These are phyloP conservation scores for Stephania japonica DNA, from an alignment of 164 flowering plant genomes.

Conservation along the genomic window DNA sequence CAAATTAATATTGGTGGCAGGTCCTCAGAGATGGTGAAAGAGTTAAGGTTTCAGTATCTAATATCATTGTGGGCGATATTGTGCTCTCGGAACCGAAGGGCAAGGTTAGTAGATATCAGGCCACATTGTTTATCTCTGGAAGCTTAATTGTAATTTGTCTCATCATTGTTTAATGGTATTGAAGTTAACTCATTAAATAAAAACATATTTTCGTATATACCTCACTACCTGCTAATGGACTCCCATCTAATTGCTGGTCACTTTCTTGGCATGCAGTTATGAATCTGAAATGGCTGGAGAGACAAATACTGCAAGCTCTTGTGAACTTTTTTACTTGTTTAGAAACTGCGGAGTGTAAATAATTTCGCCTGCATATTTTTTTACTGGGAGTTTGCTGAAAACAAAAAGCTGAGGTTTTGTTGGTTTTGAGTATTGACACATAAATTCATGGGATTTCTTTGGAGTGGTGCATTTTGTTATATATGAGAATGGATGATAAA, in stretches of 20 bases:
- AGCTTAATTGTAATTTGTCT: not conserved
- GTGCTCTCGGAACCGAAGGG: constrained; percentile 79
- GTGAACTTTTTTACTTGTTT: no score
- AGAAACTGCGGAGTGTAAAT: no score
- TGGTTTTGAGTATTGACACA: no score
- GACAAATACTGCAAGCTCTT: constrained; percentile 68
- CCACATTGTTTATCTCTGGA: no score
- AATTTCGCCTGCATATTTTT: no score
- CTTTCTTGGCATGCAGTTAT: constrained; percentile 78
- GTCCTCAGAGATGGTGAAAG: constrained; percentile 82
- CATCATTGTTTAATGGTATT: not conserved
- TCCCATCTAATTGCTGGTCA: constrained; percentile 63
- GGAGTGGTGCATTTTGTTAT: no score
- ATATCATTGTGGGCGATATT: constrained; percentile 90
- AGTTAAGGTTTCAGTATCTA: constrained; percentile 70
- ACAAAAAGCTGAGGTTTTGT: no score
- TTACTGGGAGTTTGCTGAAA: no score
- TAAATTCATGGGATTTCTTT: no score
- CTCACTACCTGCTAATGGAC: constrained; percentile 88
- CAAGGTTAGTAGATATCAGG: constrained; percentile 38
- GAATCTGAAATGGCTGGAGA: constrained; percentile 99
- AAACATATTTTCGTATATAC: not conserved
- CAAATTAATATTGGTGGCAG: constrained; percentile 22
- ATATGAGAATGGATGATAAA: no score
- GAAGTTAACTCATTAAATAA: not conserved